Evolutionary conservation across 2,329 filamentous ascomycete species (phyloP).

Genomic region (Trichoderma sp.): DNA sequence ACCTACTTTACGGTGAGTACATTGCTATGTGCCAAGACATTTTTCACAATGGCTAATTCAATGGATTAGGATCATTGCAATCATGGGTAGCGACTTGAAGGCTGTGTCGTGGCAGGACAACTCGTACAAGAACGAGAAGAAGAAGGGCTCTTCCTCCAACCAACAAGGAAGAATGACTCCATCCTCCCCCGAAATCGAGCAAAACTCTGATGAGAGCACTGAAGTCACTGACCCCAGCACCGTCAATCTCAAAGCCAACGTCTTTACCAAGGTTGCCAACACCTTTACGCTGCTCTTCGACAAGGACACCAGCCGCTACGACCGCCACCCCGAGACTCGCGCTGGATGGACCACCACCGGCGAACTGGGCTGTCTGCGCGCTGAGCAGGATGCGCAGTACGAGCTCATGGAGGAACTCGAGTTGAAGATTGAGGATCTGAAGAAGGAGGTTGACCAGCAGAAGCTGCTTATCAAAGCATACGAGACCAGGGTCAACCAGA

Average conservation of each 20-base stretch:
- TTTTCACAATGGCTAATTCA: not conserved
- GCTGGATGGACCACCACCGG: not conserved
- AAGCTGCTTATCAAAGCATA: not conserved
- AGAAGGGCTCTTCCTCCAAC: not conserved
- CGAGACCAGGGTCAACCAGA: not conserved
- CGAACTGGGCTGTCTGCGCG: not conserved
- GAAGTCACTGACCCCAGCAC: not conserved
- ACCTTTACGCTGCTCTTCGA: conserved; percentile 7
- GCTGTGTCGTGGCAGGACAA: not conserved
- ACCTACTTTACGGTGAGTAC: not conserved
- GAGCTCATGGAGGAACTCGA: conserved; percentile 1
- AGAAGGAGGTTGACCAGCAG: not conserved
- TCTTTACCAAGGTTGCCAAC: conserved; percentile 1
- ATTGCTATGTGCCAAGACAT: not conserved
- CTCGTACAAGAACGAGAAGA: not conserved
- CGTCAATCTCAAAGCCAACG: not conserved
- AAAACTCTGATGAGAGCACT: not conserved
- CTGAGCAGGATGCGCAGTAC: conserved; percentile 2
- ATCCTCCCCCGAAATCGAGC: not conserved
- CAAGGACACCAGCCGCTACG: not conserved
- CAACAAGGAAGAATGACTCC: not conserved
- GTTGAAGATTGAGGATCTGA: conserved; percentile 7
- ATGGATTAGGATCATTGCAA: not conserved
- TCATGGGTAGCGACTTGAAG: not conserved
- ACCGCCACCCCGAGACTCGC: not conserved